These are phyloP conservation scores for Termitomyces sp. DNA, from an alignment of 768 basidiomycete genomes.

Conservation along the genomic window DNA sequence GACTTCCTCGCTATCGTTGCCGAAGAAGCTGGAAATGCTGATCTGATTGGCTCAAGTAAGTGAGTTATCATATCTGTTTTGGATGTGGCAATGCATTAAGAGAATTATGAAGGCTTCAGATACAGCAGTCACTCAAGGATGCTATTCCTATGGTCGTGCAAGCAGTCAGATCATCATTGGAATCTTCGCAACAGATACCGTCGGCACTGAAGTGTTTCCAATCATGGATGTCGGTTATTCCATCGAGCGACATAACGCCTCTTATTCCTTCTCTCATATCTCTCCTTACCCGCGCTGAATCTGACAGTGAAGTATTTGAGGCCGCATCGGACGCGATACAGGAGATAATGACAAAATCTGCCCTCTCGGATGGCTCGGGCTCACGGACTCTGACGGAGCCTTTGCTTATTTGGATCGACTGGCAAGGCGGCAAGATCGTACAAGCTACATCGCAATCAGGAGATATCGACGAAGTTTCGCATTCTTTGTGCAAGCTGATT, in stretches of 20 bases:
- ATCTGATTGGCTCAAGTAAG: slow-evolving; percentile 70
- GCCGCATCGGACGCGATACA: slow-evolving; percentile 67
- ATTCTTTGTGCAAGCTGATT: slow-evolving; percentile 75
- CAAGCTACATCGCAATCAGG: slow-evolving; percentile 29
- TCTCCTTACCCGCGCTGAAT: slow-evolving; percentile 48
- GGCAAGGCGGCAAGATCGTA: slow-evolving; percentile 46
- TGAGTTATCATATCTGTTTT: slow-evolving; percentile 30
- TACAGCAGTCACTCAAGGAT: no score
- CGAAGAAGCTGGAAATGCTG: slow-evolving; percentile 74
- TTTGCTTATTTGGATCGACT: no score
- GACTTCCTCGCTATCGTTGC: slow-evolving; percentile 81
- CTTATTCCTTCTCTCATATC: slow-evolving; percentile 62
- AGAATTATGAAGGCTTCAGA: no score
- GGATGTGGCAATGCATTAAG: no score
- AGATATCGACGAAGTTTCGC: slow-evolving; percentile 50
- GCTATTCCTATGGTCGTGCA: no score
- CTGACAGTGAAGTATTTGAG: slow-evolving; percentile 51
- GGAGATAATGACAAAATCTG: no score
- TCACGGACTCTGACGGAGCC: no score
- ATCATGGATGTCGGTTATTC: no score
- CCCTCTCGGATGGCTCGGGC: no score
- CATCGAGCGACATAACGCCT: slow-evolving; percentile 64
- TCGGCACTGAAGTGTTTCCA: no score
- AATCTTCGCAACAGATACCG: no score
- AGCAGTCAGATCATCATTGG: no score